Percentiles rank a stretch among this genome's conserved stretches.
phyloP scores from a whole-genome alignment of 805 yeast species.

The Yarrowia alimentaria region DNA sequence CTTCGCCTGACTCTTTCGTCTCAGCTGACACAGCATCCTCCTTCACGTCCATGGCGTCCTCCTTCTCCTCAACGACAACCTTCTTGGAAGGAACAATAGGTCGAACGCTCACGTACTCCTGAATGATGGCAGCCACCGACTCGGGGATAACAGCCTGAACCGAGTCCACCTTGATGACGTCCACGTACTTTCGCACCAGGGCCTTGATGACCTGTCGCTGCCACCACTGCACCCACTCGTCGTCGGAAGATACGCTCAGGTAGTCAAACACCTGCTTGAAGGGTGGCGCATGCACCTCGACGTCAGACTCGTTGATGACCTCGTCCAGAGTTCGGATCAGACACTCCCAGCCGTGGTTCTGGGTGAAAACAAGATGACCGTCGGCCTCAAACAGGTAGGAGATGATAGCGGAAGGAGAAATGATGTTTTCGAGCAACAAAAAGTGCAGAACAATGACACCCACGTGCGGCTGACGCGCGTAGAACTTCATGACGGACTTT shows the following conservation, averaged over 20 bases:
- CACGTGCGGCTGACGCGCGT: conserved; percentile 65
- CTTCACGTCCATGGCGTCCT: no score
- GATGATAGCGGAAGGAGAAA: conserved; percentile 46
- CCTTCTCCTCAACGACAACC: no score
- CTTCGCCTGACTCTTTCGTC: no score
- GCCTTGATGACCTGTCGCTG: conserved; percentile 11
- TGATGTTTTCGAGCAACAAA: conserved; percentile 48
- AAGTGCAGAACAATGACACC: conserved; percentile 60
- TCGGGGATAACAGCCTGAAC: background rate
- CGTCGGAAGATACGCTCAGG: no score
- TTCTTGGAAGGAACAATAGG: conserved; percentile 9
- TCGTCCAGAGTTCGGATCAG: conserved; percentile 28
- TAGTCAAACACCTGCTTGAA: conserved; percentile 9
- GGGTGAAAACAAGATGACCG: conserved; percentile 37
- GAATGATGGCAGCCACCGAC: background rate
- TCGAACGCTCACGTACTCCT: background rate
- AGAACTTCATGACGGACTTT: conserved; percentile 57
- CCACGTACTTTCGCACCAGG: conserved; percentile 13
- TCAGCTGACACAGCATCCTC: no score
- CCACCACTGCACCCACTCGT: conserved; percentile 30
- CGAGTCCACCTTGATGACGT: conserved; percentile 1
- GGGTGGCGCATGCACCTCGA: conserved; percentile 4
- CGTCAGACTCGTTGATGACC: conserved; percentile 1
- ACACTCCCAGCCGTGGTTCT: conserved; percentile 38
- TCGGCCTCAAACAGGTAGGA: conserved; percentile 39